A percentile compares a stretch with the other conserved stretches of the same genome.
These are phyloP conservation scores for Elsinoe ampelina DNA, from an alignment of 2,329 filamentous ascomycete genomes.

Conservation along the genomic window DNA sequence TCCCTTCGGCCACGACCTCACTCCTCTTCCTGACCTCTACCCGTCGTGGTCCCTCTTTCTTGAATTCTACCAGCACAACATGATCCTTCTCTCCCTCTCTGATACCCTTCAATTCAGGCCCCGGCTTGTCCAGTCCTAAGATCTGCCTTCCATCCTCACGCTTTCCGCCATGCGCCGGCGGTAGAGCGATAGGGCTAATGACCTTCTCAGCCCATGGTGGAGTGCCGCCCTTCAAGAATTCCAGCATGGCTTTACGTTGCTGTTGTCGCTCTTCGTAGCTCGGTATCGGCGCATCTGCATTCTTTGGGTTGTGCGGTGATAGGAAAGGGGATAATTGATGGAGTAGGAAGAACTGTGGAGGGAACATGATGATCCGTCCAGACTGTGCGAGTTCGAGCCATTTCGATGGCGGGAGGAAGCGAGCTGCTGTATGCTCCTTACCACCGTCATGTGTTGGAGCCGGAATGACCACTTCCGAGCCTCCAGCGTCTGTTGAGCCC, in stretches of 20 bases:
- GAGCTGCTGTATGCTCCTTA: conserved; percentile 63
- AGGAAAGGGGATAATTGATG: conserved; percentile 49
- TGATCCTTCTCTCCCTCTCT: conserved; percentile 45
- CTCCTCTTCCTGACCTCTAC: conserved; percentile 41
- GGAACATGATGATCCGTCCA: conserved; percentile 73
- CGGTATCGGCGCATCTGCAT: conserved; percentile 22
- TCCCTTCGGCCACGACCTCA: conserved; percentile 44
- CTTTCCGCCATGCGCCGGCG: conserved; percentile 29
- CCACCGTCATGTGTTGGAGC: conserved; percentile 63
- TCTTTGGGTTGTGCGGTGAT: conserved; percentile 25
- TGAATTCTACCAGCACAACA: conserved; percentile 49
- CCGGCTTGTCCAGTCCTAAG: conserved; percentile 45
- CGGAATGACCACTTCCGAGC: conserved; percentile 50
- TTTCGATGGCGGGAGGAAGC: conserved; percentile 59
- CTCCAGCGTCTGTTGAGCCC: conserved; percentile 23
- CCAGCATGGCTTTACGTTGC: conserved; percentile 45
- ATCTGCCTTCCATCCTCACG: conserved; percentile 42
- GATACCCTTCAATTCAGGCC: conserved; percentile 44
- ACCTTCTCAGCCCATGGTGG: conserved; percentile 37
- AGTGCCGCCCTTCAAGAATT: conserved; percentile 41
- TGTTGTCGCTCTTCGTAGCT: conserved; percentile 32
- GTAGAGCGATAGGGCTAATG: conserved; percentile 33
- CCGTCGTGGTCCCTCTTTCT: conserved; percentile 47
- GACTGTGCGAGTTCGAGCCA: conserved; percentile 59
- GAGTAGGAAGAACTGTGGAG: conserved; percentile 75